Evolutionary conservation across 192 early-diverging fungal species (phyloP), one percentile per base, ranked within the genome.

Genomic region (Podila epicladia): DNA sequence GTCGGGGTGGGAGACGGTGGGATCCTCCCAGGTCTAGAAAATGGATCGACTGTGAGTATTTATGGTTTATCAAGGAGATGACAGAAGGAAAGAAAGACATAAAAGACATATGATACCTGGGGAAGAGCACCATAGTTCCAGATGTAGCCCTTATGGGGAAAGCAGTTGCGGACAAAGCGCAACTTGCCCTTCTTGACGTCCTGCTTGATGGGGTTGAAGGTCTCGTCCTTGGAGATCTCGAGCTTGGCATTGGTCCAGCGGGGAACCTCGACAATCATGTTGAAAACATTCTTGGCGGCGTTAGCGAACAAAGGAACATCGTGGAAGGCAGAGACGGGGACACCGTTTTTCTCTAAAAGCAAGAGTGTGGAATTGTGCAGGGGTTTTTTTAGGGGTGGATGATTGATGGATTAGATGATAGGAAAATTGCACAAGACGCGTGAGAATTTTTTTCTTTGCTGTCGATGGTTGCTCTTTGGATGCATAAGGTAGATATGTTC

Each of bases 91-190:
- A 60, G 5, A 29, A 24, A 60, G 32, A 37, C 22, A 31, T 1
- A 28, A 22, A 61, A 61, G 58, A 8, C 12, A 11, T 32, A 7
- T 20, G 48, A 67, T 85, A 92, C 91, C 80, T 97, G 96, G 33
- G 98, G 98, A 82, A 99, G 90, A 65, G 97, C 97, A 83, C 98
- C 98, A 80, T 99, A 98, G 96, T 99, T 99, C 98, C 98, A 99
- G 87, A 99, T 98, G 88, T 99, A 99, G 68, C 98, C 98, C 86
- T 99, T 93, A 91, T 98, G 96, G 17, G 98, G 98, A 93, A 98
- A 99, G 85, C 94, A 94, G 92, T 99, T 98, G 84, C 95, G 92
- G 71, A 99, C 97, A 85, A 91, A 98, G 68, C 98, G 93, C 71
- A 98, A 93, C 88, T 99, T 99, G 78, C 97, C 97, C 90, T 99